phyloP scores from a whole-genome alignment of 1,284 basidiomycete species.

The Paramarasmius palmivorus region DNA sequence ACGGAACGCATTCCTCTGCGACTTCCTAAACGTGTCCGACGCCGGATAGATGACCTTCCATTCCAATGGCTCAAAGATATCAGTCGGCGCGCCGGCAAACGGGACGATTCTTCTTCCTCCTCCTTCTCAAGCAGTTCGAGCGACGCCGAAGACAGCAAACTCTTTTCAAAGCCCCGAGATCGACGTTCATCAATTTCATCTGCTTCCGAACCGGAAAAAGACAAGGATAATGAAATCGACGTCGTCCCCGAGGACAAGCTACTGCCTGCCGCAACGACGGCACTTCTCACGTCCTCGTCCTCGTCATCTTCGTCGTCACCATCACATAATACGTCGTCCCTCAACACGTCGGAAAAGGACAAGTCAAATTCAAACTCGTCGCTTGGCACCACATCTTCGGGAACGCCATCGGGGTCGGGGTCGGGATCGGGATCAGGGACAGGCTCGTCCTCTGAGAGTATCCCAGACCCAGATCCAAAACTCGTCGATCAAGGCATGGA shows the following conservation, averaged over 20 bases:
- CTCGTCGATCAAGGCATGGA: slow-evolving; percentile 70
- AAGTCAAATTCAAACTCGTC: too few species aligned
- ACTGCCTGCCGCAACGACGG: too few species aligned
- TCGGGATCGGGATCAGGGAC: slow-evolving; percentile 7
- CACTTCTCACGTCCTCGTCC: too few species aligned
- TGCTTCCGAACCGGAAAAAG: too few species aligned
- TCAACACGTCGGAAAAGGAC: too few species aligned
- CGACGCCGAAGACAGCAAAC: neutral
- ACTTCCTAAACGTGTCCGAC: slow-evolving; percentile 62
- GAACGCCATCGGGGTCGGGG: neutral
- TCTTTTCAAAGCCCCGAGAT: neutral
- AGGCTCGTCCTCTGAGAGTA: neutral
- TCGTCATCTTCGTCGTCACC: too few species aligned
- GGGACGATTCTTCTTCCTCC: slow-evolving; percentile 18
- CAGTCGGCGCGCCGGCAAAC: slow-evolving; percentile 44
- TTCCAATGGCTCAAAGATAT: slow-evolving; percentile 82
- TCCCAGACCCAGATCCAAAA: slow-evolving; percentile 13
- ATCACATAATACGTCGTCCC: too few species aligned
- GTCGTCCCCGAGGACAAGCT: too few species aligned
- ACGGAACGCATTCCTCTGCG: slow-evolving; percentile 80
- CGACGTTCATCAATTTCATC: neutral
- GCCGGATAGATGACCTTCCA: slow-evolving; percentile 75
- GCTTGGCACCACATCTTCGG: neutral
- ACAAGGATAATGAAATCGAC: too few species aligned
- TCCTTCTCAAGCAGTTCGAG: neutral